A percentile compares a stretch with the other conserved stretches of the same genome.
phyloP scores from a whole-genome alignment of 768 basidiomycete genomes.

The Podaxis rugospora region DNA sequence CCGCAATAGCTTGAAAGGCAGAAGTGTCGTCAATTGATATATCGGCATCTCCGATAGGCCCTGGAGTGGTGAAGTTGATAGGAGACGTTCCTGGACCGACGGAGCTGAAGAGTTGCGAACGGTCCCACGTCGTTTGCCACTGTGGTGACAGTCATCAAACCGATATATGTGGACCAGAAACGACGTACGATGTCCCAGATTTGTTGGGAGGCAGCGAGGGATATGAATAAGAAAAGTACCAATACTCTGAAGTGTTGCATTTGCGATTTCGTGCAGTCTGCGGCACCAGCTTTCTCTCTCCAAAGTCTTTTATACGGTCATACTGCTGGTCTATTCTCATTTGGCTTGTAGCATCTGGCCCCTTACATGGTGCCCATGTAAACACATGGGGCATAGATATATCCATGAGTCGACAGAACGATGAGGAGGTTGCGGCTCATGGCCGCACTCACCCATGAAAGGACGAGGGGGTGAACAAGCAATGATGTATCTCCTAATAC shows the following conservation, averaged over 20 bases:
- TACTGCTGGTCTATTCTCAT: background rate
- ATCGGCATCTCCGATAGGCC: slow-evolving; percentile 53
- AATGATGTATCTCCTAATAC: background rate
- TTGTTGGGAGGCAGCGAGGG: slow-evolving; percentile 36
- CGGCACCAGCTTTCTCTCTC: background rate
- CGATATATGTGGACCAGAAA: background rate
- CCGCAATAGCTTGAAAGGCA: slow-evolving; percentile 58
- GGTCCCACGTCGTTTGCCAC: slow-evolving; percentile 62
- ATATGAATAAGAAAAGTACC: background rate
- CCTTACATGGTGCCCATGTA: background rate
- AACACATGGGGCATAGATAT: background rate
- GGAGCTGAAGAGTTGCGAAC: slow-evolving; percentile 47
- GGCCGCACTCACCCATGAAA: background rate
- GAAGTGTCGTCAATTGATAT: slow-evolving; percentile 54
- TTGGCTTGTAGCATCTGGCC: background rate
- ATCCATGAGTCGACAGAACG: background rate
- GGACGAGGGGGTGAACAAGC: background rate
- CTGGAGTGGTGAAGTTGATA: slow-evolving; percentile 57
- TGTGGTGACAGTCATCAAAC: slow-evolving; percentile 17
- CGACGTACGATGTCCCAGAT: slow-evolving; percentile 50
- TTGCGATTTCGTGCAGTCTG: background rate
- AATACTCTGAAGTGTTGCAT: background rate
- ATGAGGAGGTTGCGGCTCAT: background rate
- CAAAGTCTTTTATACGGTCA: background rate
- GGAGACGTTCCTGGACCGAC: slow-evolving; percentile 29